A percentile compares a stretch with the other conserved stretches of the same genome.
Evolutionary conservation across 2,329 filamentous ascomycete genomes (phyloP).

Genomic region (Huntiella moniliformis): DNA sequence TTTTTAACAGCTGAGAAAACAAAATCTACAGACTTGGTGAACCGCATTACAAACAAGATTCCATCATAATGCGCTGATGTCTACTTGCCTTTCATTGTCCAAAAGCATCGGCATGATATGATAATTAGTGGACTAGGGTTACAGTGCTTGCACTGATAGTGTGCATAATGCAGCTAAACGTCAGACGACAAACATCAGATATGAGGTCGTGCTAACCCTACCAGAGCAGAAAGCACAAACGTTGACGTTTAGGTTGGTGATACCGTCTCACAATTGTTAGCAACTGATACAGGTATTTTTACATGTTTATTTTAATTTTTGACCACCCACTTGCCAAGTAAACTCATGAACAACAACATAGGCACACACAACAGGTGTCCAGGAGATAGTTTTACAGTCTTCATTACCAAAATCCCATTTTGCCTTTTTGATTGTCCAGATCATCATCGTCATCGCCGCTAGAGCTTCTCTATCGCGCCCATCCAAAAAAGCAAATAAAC

Average conservation of each 20-base stretch:
- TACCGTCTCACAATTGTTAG: background rate
- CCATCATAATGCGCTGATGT: no score
- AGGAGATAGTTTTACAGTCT: constrained; percentile 5
- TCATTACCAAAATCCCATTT: constrained; percentile 11
- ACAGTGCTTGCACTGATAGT: background rate
- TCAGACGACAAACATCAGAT: no score
- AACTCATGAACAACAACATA: constrained; percentile 7
- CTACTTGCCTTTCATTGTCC: no score
- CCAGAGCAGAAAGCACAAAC: background rate
- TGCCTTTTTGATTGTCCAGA: constrained; percentile 13
- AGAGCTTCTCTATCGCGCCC: constrained; percentile 9
- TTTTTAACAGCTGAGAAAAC: no score
- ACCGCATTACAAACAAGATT: no score
- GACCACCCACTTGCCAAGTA: constrained; percentile 6
- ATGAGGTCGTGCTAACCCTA: no score
- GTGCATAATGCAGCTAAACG: no score
- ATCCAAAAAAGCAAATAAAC: constrained; percentile 8
- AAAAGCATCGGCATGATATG: no score
- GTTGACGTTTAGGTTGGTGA: background rate
- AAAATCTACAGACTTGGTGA: no score
- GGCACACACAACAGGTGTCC: constrained; percentile 5
- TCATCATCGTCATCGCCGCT: constrained; percentile 12
- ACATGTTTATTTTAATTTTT: constrained; percentile 11
- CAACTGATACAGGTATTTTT: constrained; percentile 1
- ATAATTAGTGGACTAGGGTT: background rate